These are phyloP conservation scores for Agrocybe pediades DNA, from an alignment of 768 basidiomycete species.

Conservation along the genomic window DNA sequence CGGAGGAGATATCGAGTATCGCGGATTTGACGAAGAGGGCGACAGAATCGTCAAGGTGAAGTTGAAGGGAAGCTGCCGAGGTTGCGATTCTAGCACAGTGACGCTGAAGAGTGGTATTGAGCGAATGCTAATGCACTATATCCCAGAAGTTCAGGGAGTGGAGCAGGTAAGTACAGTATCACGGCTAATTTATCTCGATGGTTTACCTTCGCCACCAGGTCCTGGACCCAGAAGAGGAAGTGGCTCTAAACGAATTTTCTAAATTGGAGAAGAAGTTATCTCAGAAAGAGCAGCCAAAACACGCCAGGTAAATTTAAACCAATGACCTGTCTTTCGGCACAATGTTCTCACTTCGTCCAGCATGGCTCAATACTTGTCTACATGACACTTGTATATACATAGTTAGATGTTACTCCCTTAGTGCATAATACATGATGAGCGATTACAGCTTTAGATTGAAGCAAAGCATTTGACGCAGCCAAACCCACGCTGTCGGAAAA, in stretches of 20 bases:
- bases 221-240: slow-evolving; percentile 84
- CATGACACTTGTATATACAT: slow-evolving; percentile 30
- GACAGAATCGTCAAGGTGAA: slow-evolving; percentile 81
- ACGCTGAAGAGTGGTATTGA: slow-evolving; percentile 97
- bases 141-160: slow-evolving; percentile 92
- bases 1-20: slow-evolving; percentile 96
- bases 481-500: slow-evolving; percentile 23
- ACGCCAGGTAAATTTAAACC: slow-evolving; percentile 40
- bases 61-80: slow-evolving; percentile 96
- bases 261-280: slow-evolving; percentile 79
- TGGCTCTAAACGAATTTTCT: slow-evolving; percentile 85
- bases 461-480: slow-evolving; percentile 10
- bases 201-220: slow-evolving; percentile 48
- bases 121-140: slow-evolving; percentile 99
- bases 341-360: slow-evolving; percentile 34
- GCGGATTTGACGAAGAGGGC: slow-evolving; percentile 84
- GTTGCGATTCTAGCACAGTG: slow-evolving; percentile 91
- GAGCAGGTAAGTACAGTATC: slow-evolving; percentile 59
- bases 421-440: neutral
- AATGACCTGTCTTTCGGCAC: neutral
- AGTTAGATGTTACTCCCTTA: neutral
- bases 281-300: slow-evolving; percentile 43
- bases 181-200: neutral
- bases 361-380: slow-evolving; percentile 84
- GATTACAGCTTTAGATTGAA: neutral